These are phyloP conservation scores for Friedmanniomyces simplex DNA, from an alignment of 495 filamentous ascomycete genomes.

Conservation along the genomic window DNA sequence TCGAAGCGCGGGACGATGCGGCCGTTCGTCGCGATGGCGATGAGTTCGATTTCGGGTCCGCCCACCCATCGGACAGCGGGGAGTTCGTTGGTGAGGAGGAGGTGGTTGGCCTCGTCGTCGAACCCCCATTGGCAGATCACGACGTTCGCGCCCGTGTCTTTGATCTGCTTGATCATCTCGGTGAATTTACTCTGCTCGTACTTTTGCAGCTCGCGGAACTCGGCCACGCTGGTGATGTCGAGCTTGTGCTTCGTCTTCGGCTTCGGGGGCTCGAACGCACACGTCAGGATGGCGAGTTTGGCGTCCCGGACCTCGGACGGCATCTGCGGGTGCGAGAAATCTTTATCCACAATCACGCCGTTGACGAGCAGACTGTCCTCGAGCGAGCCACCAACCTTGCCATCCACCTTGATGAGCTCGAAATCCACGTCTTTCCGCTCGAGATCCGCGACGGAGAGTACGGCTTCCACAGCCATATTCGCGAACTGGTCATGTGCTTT, in stretches of 20 bases:
- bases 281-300: constrained; percentile 94
- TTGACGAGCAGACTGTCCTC: constrained; percentile 92
- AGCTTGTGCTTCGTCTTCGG: constrained; percentile 99
- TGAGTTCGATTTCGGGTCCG: constrained; percentile 94
- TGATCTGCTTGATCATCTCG: constrained; percentile 98
- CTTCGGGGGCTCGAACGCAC: constrained; percentile 98
- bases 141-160: constrained; percentile 92
- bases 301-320: constrained; percentile 85
- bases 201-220: constrained; percentile 91
- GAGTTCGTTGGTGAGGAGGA: constrained; percentile 89
- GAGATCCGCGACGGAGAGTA: constrained; percentile 91
- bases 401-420: constrained; percentile 98
- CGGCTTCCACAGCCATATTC: constrained; percentile 91
- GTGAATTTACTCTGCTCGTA: constrained; percentile 94
- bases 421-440: constrained; percentile 97
- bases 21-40: constrained; percentile 96
- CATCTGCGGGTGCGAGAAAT: constrained; percentile 99
- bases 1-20: constrained; percentile 96
- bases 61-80: constrained; percentile 97
- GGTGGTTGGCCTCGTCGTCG: constrained; percentile 96
- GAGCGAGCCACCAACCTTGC: constrained; percentile 91
- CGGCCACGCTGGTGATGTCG: constrained; percentile 92
- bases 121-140: constrained; percentile 99
- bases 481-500: constrained; percentile 98
- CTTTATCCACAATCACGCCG: constrained; percentile 97